Base-by-base conservation (phyloP, 2,329 filamentous ascomycete genomes). In the Septoria petroselini region DNA sequence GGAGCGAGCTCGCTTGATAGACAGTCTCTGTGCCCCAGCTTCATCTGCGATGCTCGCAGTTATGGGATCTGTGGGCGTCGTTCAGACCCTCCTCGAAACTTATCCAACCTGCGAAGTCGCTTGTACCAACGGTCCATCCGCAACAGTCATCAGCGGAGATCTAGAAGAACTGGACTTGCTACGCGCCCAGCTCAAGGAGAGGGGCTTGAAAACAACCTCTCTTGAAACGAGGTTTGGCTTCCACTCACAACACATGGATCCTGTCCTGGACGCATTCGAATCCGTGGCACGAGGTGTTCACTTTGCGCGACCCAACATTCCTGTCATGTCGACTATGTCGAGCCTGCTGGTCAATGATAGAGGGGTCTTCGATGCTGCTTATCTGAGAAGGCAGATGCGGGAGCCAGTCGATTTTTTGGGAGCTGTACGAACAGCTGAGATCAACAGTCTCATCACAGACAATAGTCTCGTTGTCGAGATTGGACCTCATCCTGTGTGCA, bases 401-500 rank as follows among this genome's bases (percentile, higher is more conserved):
- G 70, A 73, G 55, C 65, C 71, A 3, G 75, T 78, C 41, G 70
- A 68, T 42, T 62, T 70, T 8, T 12, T 57, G 7, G 19, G 39
- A 7, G 64, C 58, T 4, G 38, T 67, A 4, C 21, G 50, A 21
- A 46, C 37, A 18, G 57, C 53, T 4, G 50, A 60, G 11, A 33
- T 50, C 6, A 18, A 83, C 2, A 42, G 30, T 23, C 63, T 66
- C 5, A 61, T 72, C 37, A 65, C 58, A 30, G 64, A 69, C 3
- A 59, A 66, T 39, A 71, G 66, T 1, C 47, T 70, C 15, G 71
- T 65, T 63, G 54, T 75, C 30, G 72, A 75, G 50, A 65, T 78
- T 49, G 76, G 76, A 4, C 74, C 75, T 1, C 72, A 77, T 50
- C 70, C 76, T 0, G 66, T 76, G 21, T 47, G 23, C 9, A 9